Conservation (phyloP, 495 filamentous ascomycete species). For the Penicillium subrubescens region DNA sequence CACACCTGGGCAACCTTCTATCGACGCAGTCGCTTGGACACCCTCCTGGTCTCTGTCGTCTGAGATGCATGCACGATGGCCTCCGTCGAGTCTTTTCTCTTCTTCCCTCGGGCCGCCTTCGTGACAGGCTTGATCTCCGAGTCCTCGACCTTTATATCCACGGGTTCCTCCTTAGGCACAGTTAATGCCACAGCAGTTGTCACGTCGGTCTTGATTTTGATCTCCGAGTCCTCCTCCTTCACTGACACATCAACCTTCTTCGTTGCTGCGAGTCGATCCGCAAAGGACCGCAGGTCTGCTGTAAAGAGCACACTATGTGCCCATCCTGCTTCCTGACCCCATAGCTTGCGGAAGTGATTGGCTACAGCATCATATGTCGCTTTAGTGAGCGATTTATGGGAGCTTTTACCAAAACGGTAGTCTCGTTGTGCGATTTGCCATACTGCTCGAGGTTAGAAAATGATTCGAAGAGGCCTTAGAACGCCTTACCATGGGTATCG, state of each 20-base stretch:
- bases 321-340: conserved; percentile 96
- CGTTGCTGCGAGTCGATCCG: conserved; percentile 59
- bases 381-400: conserved; percentile 84
- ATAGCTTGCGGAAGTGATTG: conserved; percentile 84
- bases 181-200: conserved; percentile 33
- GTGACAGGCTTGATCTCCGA: conserved; percentile 16
- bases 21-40: conserved; percentile 40
- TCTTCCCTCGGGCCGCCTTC: conserved; percentile 18
- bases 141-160: conserved; percentile 30
- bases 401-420: conserved; percentile 86
- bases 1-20: not conserved
- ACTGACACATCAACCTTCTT: conserved; percentile 43
- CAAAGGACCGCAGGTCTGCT: conserved; percentile 85
- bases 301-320: conserved; percentile 97
- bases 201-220: conserved; percentile 32
- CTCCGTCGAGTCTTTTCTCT: conserved; percentile 23
- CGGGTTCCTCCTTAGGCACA: conserved; percentile 26
- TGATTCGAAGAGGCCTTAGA: not conserved
- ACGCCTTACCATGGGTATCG: conserved; percentile 79
- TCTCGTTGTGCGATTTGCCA: conserved; percentile 98
- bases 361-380: conserved; percentile 87
- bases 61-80: conserved; percentile 29
- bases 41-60: conserved; percentile 38
- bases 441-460: conserved; percentile 50
- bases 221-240: conserved; percentile 30